Conservation (phyloP, 2,329 filamentous ascomycete species). For the Uncinocarpus reesii region DNA sequence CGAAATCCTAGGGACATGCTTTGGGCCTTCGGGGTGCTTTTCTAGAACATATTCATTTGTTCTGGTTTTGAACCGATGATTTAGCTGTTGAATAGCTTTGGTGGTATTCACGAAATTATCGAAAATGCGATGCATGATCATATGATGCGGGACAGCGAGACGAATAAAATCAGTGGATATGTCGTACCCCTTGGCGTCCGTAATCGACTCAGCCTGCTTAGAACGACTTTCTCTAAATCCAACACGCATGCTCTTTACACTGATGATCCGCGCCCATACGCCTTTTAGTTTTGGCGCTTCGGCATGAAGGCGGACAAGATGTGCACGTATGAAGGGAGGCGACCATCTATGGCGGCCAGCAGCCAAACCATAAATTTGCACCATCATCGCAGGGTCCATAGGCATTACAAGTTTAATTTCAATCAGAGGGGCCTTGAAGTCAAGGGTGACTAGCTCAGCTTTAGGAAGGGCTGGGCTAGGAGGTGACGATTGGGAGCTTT, state of each 20-base stretch:
- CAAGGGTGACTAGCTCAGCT: constrained; percentile 64
- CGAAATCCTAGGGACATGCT: constrained; percentile 74
- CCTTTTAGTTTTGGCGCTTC: constrained; percentile 71
- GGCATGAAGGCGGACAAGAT: constrained; percentile 73
- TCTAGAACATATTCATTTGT: constrained; percentile 80
- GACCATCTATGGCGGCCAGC: constrained; percentile 80
- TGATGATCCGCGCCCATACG: constrained; percentile 79
- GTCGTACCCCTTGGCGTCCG: constrained; percentile 74
- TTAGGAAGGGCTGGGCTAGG: constrained; percentile 18
- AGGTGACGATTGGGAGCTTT: background rate
- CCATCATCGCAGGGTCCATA: constrained; percentile 77
- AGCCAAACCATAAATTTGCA: constrained; percentile 76
- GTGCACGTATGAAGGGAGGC: constrained; percentile 66
- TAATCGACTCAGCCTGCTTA: constrained; percentile 51
- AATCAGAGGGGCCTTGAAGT: constrained; percentile 69
- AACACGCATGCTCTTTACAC: constrained; percentile 67
- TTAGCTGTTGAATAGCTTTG: constrained; percentile 82
- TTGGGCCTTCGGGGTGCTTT: constrained; percentile 76
- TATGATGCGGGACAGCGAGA: constrained; percentile 78
- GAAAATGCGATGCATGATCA: constrained; percentile 80
- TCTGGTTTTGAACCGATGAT: constrained; percentile 80
- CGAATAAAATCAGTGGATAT: constrained; percentile 75
- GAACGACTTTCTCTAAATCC: constrained; percentile 69
- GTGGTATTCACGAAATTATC: constrained; percentile 83
- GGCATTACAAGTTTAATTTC: constrained; percentile 87